Conservation (phyloP, 2,329 filamentous ascomycete genomes). For the Akanthomyces muscarius region DNA sequence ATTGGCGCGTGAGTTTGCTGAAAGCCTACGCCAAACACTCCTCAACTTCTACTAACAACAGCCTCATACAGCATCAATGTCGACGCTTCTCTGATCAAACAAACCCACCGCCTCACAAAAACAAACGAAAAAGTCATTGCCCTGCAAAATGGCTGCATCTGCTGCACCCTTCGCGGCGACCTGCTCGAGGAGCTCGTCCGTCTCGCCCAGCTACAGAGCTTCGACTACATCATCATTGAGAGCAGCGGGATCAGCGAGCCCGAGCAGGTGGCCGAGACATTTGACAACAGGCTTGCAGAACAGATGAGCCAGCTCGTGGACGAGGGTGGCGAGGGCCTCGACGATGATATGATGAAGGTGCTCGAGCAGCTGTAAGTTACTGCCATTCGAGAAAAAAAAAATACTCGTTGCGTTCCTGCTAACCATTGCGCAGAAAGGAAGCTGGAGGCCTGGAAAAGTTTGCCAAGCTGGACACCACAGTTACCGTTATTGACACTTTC, state of each 20-base stretch:
- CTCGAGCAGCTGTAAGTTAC: slow-evolving; percentile 34
- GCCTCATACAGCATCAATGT: slow-evolving; percentile 51
- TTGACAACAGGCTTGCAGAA: slow-evolving; percentile 54
- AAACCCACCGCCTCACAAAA: slow-evolving; percentile 52
- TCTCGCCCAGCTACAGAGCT: slow-evolving; percentile 55
- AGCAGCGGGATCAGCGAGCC: slow-evolving; percentile 70
- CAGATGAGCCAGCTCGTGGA: slow-evolving; percentile 38
- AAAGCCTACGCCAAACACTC: accelerated
- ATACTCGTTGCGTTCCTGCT: accelerated
- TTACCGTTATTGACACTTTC: slow-evolving; percentile 70
- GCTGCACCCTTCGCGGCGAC: slow-evolving; percentile 69
- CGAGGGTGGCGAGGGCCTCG: slow-evolving; percentile 28
- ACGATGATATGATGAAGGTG: slow-evolving; percentile 32
- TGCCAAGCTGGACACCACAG: slow-evolving; percentile 64
- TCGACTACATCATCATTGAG: slow-evolving; percentile 70
- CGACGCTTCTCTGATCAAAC: slow-evolving; percentile 58
- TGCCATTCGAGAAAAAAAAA: background rate
- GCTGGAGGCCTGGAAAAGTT: slow-evolving; percentile 63
- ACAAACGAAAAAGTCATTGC: slow-evolving; percentile 63
- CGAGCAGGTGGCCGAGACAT: slow-evolving; percentile 71
- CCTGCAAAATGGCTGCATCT: slow-evolving; percentile 72
- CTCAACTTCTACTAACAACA: background rate
- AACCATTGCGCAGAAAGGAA: slow-evolving; percentile 34
- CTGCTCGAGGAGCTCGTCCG: slow-evolving; percentile 65
- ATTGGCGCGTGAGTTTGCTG: slow-evolving; percentile 51